A percentile compares a stretch with the other conserved stretches of the same genome.
These are phyloP conservation scores for Kazachstania taianensis DNA, from an alignment of 805 yeast species.

Conservation along the genomic window DNA sequence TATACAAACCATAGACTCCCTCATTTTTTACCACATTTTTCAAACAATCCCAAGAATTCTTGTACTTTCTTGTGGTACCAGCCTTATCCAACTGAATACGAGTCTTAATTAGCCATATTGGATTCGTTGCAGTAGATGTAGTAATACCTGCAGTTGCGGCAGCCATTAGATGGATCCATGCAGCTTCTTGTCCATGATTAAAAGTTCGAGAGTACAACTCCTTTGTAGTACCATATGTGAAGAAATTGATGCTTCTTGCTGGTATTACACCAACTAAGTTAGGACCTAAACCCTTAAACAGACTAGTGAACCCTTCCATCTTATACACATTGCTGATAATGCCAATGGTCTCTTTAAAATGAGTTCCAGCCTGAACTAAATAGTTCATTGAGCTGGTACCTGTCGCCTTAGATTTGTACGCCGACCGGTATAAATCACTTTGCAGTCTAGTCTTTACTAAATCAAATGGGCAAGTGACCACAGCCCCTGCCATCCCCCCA, in stretches of 20 bases:
- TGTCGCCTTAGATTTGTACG: constrained; percentile 32
- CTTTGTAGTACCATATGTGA: constrained; percentile 92
- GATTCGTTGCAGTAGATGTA: constrained; percentile 93
- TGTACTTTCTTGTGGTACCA: constrained; percentile 51
- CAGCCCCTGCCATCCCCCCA: constrained; percentile 98
- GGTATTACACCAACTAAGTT: constrained; percentile 96
- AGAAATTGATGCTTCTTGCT: constrained; percentile 92
- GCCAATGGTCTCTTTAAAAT: constrained; percentile 71
- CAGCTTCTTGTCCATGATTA: constrained; percentile 65
- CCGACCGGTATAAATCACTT: constrained; percentile 64
- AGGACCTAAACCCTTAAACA: constrained; percentile 94
- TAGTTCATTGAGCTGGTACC: constrained; percentile 20
- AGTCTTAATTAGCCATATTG: constrained; percentile 95
- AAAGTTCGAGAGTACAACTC: constrained; percentile 56
- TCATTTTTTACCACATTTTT: constrained; percentile 59
- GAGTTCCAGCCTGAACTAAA: constrained; percentile 44
- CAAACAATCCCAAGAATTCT: constrained; percentile 78
- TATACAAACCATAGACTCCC: constrained; percentile 72
- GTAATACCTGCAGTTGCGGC: constrained; percentile 90
- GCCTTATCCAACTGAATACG: constrained; percentile 84
- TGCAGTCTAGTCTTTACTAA: constrained; percentile 93
- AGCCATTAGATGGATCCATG: constrained; percentile 76
- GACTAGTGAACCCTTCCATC: constrained; percentile 73
- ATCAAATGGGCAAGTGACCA: constrained; percentile 89
- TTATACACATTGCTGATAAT: constrained; percentile 60